phyloP scores from a whole-genome alignment of 1,284 basidiomycete genomes.

The Omphalotus olearius region DNA sequence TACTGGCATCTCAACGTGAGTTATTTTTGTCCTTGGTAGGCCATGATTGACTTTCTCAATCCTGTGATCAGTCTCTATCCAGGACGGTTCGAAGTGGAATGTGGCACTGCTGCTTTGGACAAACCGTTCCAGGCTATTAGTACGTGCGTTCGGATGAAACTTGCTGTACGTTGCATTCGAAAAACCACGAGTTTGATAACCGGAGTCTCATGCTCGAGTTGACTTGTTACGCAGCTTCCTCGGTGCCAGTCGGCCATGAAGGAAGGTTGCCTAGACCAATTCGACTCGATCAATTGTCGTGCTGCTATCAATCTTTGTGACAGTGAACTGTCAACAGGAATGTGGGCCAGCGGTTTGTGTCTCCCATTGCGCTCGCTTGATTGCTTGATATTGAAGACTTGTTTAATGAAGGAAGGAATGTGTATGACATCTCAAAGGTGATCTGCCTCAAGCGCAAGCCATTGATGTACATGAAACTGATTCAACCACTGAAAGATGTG shows the following conservation, averaged over 20 bases:
- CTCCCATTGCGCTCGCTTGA: neutral
- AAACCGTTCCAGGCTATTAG: conserved; percentile 54
- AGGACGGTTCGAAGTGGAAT: conserved; percentile 64
- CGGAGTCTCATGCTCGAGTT: neutral
- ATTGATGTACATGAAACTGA: neutral
- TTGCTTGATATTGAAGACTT: neutral
- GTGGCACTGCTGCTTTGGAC: conserved; percentile 49
- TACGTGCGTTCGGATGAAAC: conserved; percentile 58
- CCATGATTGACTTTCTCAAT: neutral
- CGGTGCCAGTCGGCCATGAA: conserved; percentile 48
- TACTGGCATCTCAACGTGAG: conserved; percentile 56
- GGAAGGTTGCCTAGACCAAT: conserved; percentile 45
- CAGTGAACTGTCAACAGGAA: conserved; percentile 44
- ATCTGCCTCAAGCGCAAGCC: neutral
- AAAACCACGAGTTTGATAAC: neutral
- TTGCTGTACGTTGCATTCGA: conserved; percentile 35
- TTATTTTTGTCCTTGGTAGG: neutral
- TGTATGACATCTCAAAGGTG: conserved; percentile 73
- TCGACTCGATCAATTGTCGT: conserved; percentile 58
- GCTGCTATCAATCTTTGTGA: conserved; percentile 65
- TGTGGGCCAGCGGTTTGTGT: conserved; percentile 46
- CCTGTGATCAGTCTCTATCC: conserved; percentile 41
- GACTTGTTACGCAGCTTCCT: conserved; percentile 41
- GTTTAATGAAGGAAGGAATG: conserved; percentile 43
- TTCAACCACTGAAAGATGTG: conserved; percentile 34